Evolutionary conservation across 768 basidiomycete genomes (phyloP).

Genomic region (Collybia mongolica): DNA sequence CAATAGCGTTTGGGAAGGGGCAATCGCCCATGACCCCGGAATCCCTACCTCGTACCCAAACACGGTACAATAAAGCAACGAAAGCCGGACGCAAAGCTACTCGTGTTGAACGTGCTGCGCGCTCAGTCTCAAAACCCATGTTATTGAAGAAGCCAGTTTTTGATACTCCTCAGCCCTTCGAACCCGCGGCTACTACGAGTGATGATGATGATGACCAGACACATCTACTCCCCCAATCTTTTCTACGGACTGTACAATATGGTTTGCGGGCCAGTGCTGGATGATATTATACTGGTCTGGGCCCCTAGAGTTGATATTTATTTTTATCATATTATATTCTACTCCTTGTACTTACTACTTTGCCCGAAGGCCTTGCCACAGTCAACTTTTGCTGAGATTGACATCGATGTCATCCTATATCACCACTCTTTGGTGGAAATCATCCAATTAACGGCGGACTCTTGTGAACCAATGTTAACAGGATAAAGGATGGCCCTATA

Average conservation of each 20-base stretch:
- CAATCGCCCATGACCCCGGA: conserved; percentile 15
- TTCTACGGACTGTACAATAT: conserved; percentile 18
- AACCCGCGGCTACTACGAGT: neutral
- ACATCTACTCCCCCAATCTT: conserved; percentile 13
- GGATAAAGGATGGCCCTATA: no score
- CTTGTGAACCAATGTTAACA: no score
- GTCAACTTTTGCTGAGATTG: no score
- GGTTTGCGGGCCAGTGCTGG: conserved; percentile 13
- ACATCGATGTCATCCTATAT: no score
- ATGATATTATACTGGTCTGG: neutral
- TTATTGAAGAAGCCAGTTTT: neutral
- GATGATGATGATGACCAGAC: conserved; percentile 9
- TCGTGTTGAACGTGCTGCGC: conserved; percentile 4
- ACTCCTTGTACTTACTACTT: no score
- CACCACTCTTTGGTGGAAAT: no score
- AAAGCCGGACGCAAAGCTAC: conserved; percentile 14
- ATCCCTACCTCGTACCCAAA: conserved; percentile 8
- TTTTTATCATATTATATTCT: conserved; percentile 13
- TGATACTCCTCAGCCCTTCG: neutral
- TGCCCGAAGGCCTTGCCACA: no score
- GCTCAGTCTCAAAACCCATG: neutral
- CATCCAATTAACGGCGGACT: no score
- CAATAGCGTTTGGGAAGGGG: neutral
- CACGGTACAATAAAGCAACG: conserved; percentile 6
- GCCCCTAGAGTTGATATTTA: conserved; percentile 11